phyloP scores from a whole-genome alignment of 345 rosid species.

The Murraya paniculata region DNA sequence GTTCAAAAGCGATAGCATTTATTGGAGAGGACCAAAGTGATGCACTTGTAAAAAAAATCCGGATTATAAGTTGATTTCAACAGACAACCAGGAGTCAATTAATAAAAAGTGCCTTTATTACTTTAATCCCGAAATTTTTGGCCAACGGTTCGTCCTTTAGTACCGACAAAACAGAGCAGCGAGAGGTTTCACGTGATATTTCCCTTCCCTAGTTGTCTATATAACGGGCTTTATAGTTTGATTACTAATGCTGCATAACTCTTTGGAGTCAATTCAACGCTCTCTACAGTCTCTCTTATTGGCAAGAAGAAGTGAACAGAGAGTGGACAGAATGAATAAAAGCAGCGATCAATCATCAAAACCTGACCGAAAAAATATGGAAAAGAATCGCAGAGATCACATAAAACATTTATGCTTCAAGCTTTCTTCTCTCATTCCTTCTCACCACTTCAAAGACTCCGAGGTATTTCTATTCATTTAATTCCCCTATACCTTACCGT shows the following conservation, averaged over 20 bases:
- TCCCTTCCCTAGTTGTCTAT: neutral
- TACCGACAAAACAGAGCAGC: neutral
- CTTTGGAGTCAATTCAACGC: neutral
- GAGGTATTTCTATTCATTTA: conserved; percentile 26
- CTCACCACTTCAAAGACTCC: conserved; percentile 24
- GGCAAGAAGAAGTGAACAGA: neutral
- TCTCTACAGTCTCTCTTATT: neutral
- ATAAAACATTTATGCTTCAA: conserved; percentile 55
- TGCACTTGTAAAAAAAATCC: too few relatives aligned
- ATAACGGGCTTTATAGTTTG: neutral
- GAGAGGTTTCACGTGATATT: neutral
- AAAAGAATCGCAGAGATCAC: conserved; percentile 54
- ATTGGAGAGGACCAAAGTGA: too few relatives aligned
- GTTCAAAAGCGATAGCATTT: too few relatives aligned
- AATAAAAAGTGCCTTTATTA: neutral
- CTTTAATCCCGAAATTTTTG: neutral
- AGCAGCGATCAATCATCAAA: conserved; percentile 18
- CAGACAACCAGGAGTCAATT: neutral
- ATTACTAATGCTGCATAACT: neutral
- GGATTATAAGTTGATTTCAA: neutral
- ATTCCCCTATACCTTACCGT: neutral
- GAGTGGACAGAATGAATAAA: conserved; percentile 25
- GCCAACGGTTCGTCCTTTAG: neutral
- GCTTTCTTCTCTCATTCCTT: conserved; percentile 50
- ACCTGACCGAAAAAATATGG: conserved; percentile 53